Percentiles rank a stretch among this genome's conserved stretches.
Conservation (phyloP, 2,329 filamentous ascomycete species). For the Penicillium italicum region DNA sequence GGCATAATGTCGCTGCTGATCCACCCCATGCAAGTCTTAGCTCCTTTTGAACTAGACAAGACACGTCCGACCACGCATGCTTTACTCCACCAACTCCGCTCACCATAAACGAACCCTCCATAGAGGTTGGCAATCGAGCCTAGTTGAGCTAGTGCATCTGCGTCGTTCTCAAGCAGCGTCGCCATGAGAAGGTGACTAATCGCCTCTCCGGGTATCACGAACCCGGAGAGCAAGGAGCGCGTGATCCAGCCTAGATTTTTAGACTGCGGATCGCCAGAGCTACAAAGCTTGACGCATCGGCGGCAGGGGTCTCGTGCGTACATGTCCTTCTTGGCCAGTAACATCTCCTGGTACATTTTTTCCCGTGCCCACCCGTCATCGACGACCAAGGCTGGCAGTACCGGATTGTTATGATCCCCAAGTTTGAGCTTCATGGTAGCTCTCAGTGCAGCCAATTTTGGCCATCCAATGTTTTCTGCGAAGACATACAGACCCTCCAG, state of each 20-base stretch:
- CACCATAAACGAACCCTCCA: conserved; percentile 52
- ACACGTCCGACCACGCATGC: conserved; percentile 54
- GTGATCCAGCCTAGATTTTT: conserved; percentile 54
- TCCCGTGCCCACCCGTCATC: conserved; percentile 11
- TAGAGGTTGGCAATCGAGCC: conserved; percentile 53
- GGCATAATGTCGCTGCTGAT: conserved; percentile 45
- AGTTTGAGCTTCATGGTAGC: conserved; percentile 38
- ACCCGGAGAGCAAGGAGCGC: conserved; percentile 53
- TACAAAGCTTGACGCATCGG: conserved; percentile 30
- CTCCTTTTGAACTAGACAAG: conserved; percentile 44
- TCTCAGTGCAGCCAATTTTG: conserved; percentile 40
- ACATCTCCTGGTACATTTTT: conserved; percentile 7
- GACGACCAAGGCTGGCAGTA: conserved; percentile 8
- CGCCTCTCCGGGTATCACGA: conserved; percentile 53
- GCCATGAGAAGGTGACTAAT: conserved; percentile 55
- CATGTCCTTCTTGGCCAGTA: conserved; percentile 26
- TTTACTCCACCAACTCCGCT: conserved; percentile 57
- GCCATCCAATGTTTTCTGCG: conserved; percentile 51
- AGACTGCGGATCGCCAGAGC: conserved; percentile 10
- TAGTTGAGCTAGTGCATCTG: conserved; percentile 46
- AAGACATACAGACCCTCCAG: conserved; percentile 51
- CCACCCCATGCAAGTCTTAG: conserved; percentile 56
- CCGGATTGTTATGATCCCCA: conserved; percentile 15
- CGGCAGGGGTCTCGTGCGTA: conserved; percentile 30
- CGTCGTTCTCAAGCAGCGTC: conserved; percentile 55